phyloP scores from a whole-genome alignment of 2,329 filamentous ascomycete genomes.

The Epichloe hybrida region DNA sequence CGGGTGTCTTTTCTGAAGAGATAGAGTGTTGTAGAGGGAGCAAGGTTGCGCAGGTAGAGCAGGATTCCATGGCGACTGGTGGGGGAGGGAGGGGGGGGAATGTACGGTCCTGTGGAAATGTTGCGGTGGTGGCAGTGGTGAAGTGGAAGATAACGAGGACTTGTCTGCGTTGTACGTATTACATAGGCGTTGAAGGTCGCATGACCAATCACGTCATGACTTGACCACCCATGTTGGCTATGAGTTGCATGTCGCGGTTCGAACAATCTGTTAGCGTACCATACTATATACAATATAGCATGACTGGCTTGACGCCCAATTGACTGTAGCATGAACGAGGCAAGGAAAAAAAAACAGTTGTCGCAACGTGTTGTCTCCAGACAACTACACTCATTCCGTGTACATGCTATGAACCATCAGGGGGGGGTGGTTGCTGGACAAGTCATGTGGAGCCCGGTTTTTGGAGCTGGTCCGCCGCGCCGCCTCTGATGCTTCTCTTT shows the following conservation, averaged over 20 bases:
- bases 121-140: neutral
- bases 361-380: no score
- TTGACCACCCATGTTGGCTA: neutral
- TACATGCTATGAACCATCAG: no score
- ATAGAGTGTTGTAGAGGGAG: conserved; percentile 40
- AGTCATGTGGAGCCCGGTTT: neutral
- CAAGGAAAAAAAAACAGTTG: no score
- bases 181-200: neutral
- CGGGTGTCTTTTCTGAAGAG: conserved; percentile 46
- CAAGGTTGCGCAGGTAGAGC: conserved; percentile 56
- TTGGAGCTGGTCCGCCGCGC: no score
- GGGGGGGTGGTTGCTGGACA: no score
- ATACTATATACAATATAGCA: no score
- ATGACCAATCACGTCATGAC: conserved; percentile 6
- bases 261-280: no score
- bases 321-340: no score
- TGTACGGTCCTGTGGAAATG: neutral
- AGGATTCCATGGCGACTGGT: conserved; percentile 29
- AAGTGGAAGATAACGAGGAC: neutral
- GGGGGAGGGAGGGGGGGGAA: neutral
- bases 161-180: neutral
- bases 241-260: no score
- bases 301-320: no score
- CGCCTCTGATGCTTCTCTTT: neutral
- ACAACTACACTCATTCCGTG: no score